Percentiles rank a stretch among this genome's conserved stretches.
Evolutionary conservation across 1,284 basidiomycete genomes (phyloP).

Genomic region (Leccinum pachyderme): DNA sequence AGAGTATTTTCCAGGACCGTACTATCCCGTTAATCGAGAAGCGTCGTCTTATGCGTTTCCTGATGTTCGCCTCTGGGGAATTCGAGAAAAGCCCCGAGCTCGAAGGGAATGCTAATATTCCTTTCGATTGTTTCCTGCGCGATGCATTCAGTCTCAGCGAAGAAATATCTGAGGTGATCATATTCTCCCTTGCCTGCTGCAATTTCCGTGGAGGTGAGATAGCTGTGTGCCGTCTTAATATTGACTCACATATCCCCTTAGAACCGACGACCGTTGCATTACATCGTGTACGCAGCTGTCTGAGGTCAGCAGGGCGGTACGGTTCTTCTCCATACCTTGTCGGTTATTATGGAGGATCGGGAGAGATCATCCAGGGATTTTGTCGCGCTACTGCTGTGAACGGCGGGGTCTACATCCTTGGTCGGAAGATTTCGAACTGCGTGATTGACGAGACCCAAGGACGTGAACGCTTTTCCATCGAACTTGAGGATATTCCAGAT

Average conservation of each 20-base stretch:
- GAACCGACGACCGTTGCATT: constrained; percentile 68
- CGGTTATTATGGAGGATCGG: constrained; percentile 91
- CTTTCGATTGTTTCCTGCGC: constrained; percentile 63
- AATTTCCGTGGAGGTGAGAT: constrained; percentile 48
- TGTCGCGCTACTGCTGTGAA: constrained; percentile 86
- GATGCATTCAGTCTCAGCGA: constrained; percentile 62
- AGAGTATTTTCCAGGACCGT: constrained; percentile 90
- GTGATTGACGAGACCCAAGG: constrained; percentile 23
- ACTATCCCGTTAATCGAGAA: constrained; percentile 82
- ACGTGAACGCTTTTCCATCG: constrained; percentile 40
- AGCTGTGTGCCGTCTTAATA: not conserved
- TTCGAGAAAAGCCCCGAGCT: constrained; percentile 67
- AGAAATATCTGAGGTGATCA: constrained; percentile 57
- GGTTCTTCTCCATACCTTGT: constrained; percentile 90
- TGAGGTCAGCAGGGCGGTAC: constrained; percentile 83
- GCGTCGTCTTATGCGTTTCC: constrained; percentile 88
- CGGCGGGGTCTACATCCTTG: constrained; percentile 84
- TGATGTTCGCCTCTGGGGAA: constrained; percentile 77
- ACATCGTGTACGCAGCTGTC: constrained; percentile 65
- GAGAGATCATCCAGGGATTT: constrained; percentile 92
- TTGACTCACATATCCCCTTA: constrained; percentile 28
- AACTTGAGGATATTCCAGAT: constrained; percentile 62
- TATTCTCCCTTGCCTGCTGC: constrained; percentile 75
- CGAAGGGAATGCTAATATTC: constrained; percentile 50
- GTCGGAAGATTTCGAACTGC: constrained; percentile 50